Base-by-base conservation (phyloP, 495 filamentous ascomycete species). In the Peziza echinospora region DNA sequence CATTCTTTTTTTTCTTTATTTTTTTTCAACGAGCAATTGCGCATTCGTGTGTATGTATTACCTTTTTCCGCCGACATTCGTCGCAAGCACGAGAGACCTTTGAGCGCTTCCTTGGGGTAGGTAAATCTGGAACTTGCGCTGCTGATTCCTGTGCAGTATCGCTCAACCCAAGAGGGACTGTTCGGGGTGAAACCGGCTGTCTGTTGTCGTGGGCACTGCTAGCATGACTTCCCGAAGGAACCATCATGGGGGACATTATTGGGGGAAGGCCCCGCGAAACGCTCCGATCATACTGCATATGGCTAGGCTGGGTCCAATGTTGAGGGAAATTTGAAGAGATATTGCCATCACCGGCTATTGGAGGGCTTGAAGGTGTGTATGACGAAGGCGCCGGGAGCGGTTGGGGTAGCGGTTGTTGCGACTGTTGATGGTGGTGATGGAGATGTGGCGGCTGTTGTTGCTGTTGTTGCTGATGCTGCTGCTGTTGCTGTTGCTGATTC, bases 21-120 rank as follows among this genome's bases (percentile, higher is more conserved):
- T 8, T 8, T 34, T n/a, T 8, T 8, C 8, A 34, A n/a, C 8
- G n/a, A 34, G 11, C n/a, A 43, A 43, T 43, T 21, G 41, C 21
- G 41, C 41, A 22, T 41, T 53, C 19, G 65, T 37, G 30, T 37
- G 6, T 13, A 37, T 37, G 30, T 17, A 37, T 13, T 37, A 79
- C 76, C 71, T 96, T 96, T 62, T 94, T 96, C 44, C 87, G 72
- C 43, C 87, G 73, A 57, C 87, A 96, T 57, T 96, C 87, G 62
- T 96, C 87, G 52, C 87, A 96, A 1, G 87, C 87, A 22, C 86
- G 70, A 2, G 87, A 93, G 0, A 92, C 85, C 63, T 96, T 96
- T 0, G 81, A 82, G 49, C 86, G 69, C 59, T 92, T 92, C 47
- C 81, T 67, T 0, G 80, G 79, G 8, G 80, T 76, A 41, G 73